These are phyloP conservation scores for Cutaneotrichosporon mucoides DNA, from an alignment of 1,284 basidiomycete genomes.

Conservation along the genomic window DNA sequence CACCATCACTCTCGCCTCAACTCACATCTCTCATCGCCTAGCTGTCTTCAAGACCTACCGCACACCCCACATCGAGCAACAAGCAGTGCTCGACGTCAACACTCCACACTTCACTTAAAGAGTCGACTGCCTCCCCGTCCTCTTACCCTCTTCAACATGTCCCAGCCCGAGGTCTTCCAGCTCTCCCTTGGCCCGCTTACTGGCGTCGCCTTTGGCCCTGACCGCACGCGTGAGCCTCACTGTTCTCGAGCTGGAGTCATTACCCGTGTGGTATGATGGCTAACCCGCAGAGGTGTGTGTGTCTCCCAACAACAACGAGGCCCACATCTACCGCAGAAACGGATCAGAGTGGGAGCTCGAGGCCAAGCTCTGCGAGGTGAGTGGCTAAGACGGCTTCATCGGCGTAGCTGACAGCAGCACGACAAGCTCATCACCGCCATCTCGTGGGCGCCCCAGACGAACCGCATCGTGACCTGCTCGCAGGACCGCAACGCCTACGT, in stretches of 20 bases:
- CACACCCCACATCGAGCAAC: neutral
- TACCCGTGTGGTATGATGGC: neutral
- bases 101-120: constrained; percentile 6
- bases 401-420: constrained; percentile 58
- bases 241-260: constrained; percentile 17
- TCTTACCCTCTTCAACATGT: constrained; percentile 61
- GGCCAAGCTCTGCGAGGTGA: constrained; percentile 80
- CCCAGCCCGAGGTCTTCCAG: constrained; percentile 68
- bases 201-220: constrained; percentile 86
- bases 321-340: constrained; percentile 70
- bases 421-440: constrained; percentile 98
- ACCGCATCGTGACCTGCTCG: constrained; percentile 95
- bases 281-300: constrained; percentile 72
- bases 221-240: constrained; percentile 79
- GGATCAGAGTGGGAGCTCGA: constrained; percentile 66
- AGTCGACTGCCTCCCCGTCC: constrained; percentile 45
- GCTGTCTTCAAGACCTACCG: neutral
- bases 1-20: neutral
- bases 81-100: neutral
- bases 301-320: constrained; percentile 85
- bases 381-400: constrained; percentile 21
- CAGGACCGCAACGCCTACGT: constrained; percentile 99
- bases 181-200: constrained; percentile 81
- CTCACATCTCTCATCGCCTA: neutral
- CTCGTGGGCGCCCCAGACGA: constrained; percentile 95